Percentiles rank a stretch among this genome's conserved stretches.
These are phyloP conservation scores for Helichrysum umbraculigerum DNA, from an alignment of 129 eudicot genomes.

Conservation along the genomic window DNA sequence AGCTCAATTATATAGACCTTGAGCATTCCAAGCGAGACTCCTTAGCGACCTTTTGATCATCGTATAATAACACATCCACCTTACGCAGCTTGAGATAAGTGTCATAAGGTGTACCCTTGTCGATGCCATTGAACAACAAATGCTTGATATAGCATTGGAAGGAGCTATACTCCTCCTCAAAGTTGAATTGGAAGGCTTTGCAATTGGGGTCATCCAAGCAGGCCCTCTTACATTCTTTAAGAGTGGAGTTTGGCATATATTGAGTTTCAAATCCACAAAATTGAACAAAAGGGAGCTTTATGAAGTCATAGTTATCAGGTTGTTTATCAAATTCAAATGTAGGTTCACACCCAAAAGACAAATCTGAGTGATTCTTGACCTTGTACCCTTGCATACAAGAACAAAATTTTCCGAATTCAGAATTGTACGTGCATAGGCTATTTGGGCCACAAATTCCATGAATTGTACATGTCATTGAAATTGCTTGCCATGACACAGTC, in stretches of 20 bases:
- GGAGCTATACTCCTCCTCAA: too few species aligned
- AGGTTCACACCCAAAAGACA: neutral
- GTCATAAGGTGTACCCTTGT: neutral
- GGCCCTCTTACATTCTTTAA: neutral
- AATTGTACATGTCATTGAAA: neutral
- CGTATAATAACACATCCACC: neutral
- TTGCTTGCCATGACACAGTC: constrained; percentile 6
- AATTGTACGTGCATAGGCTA: constrained; percentile 31
- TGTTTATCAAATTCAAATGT: neutral
- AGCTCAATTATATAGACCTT: neutral
- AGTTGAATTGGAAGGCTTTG: neutral
- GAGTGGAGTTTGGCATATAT: too few species aligned
- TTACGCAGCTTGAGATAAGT: constrained; percentile 13
- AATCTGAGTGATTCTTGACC: too few species aligned
- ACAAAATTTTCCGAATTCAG: neutral
- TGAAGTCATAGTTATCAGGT: neutral
- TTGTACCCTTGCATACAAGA: too few species aligned
- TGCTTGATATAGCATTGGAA: neutral
- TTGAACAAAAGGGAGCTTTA: neutral
- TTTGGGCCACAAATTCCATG: constrained; percentile 49
- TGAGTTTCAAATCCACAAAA: neutral
- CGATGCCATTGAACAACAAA: neutral
- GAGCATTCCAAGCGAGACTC: neutral
- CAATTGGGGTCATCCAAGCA: neutral
- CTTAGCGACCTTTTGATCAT: neutral